Evolutionary conservation across 106 monocot species (phyloP).

Genomic region (Acanthochlamys bracteata): DNA sequence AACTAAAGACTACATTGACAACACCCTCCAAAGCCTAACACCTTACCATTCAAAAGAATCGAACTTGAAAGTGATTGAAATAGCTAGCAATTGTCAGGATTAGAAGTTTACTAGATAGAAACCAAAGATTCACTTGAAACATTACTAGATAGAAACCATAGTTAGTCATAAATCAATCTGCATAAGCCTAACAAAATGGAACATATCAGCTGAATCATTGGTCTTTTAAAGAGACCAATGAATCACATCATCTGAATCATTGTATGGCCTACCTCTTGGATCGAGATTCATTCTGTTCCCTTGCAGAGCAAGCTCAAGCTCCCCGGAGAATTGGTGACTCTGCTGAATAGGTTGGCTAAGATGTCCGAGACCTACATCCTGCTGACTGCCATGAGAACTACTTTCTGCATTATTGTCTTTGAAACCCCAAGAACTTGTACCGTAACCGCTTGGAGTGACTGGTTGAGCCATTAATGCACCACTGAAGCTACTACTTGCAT

Average conservation of each 20-base stretch:
- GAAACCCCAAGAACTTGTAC: conserved; percentile 19
- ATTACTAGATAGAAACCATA: no score
- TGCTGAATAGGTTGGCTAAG: not conserved
- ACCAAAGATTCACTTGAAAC: no score
- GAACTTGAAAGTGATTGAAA: no score
- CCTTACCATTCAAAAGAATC: no score
- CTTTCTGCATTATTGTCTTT: conserved; percentile 12
- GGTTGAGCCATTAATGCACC: conserved; percentile 13
- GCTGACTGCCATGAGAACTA: conserved; percentile 18
- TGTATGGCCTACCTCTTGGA: conserved; percentile 9
- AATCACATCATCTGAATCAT: conserved; percentile 13
- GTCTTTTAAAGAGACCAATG: conserved; percentile 47
- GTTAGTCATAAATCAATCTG: no score
- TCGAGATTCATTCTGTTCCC: conserved; percentile 21
- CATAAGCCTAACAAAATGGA: no score
- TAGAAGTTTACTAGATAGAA: no score
- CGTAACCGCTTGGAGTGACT: not conserved
- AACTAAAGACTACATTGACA: no score
- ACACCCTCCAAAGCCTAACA: no score
- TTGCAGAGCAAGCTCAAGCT: conserved; percentile 55
- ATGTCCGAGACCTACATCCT: conserved; percentile 10
- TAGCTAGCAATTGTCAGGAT: no score
- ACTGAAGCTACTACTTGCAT: conserved; percentile 16
- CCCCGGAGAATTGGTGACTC: conserved; percentile 30
- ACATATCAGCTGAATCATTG: no score